phyloP scores from a whole-genome alignment of 2,329 filamentous ascomycete genomes.

The Ampelomyces quisqualis region DNA sequence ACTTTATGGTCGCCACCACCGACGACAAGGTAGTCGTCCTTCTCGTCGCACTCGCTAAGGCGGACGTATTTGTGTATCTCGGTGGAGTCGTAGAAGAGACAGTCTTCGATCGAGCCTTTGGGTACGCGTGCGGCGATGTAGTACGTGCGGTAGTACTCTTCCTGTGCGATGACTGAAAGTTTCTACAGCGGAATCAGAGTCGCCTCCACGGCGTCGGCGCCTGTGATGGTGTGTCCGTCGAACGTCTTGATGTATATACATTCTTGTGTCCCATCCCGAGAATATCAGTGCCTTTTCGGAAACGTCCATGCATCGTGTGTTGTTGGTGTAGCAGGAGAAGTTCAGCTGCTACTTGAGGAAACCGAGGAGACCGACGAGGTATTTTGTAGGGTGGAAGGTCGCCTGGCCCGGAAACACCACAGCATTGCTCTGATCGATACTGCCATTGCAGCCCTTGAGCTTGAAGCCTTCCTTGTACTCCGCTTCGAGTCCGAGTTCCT shows the following conservation, averaged over 20 bases:
- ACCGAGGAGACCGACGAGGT: constrained; percentile 54
- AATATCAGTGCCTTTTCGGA: constrained; percentile 52
- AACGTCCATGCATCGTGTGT: constrained; percentile 52
- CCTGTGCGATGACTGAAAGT: constrained; percentile 54
- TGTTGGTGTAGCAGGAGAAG: constrained; percentile 57
- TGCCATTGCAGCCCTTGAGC: constrained; percentile 55
- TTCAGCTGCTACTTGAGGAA: constrained; percentile 55
- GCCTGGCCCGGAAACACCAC: constrained; percentile 53
- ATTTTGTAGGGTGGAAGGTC: constrained; percentile 60
- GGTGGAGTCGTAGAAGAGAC: constrained; percentile 57
- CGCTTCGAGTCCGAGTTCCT: constrained; percentile 48
- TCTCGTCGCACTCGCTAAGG: constrained; percentile 55
- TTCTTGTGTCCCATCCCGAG: constrained; percentile 50
- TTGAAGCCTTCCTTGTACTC: constrained; percentile 49
- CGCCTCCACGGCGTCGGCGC: constrained; percentile 54
- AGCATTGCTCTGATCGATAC: constrained; percentile 54
- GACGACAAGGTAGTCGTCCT: constrained; percentile 58
- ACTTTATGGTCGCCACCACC: constrained; percentile 62
- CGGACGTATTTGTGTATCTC: constrained; percentile 59
- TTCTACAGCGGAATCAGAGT: constrained; percentile 60
- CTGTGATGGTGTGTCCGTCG: constrained; percentile 51
- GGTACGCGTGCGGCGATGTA: constrained; percentile 58
- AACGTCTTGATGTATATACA: constrained; percentile 52
- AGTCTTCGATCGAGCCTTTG: constrained; percentile 55
- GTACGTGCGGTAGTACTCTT: constrained; percentile 58